Conservation (phyloP, 305 asterid genomes). For the Fraxinus angustifolia region DNA sequence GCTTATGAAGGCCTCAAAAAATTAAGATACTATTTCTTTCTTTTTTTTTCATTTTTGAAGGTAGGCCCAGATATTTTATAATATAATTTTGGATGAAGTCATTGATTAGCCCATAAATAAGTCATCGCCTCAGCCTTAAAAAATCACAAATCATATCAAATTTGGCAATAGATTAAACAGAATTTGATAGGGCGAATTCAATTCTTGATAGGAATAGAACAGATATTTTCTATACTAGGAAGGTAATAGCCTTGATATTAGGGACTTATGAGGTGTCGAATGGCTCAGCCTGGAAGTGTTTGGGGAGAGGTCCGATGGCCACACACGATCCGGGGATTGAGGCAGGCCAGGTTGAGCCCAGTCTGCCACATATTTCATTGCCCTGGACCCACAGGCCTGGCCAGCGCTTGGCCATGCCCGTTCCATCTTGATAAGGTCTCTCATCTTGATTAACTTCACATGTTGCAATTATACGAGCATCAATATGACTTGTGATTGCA, state of each 20-base stretch:
- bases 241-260: background rate
- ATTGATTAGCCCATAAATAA: background rate
- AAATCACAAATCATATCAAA: too few species aligned
- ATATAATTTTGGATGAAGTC: background rate
- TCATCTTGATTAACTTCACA: background rate
- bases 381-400: background rate
- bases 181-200: background rate
- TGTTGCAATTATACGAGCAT: background rate
- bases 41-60: too few species aligned
- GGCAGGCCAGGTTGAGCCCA: background rate
- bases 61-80: too few species aligned
- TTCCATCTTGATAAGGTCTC: background rate
- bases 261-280: background rate
- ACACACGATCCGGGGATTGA: background rate
- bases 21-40: too few species aligned
- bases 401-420: background rate
- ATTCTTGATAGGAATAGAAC: background rate
- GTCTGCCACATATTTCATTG: background rate
- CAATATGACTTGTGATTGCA: background rate
- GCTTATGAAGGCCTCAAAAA: too few species aligned
- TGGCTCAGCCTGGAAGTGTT: background rate
- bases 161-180: too few species aligned
- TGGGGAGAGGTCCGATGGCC: background rate
- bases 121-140: background rate
- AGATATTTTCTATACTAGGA: background rate